Percentiles rank a stretch among this genome's conserved stretches.
Evolutionary conservation across 2,329 filamentous ascomycete genomes (phyloP).

Genomic region (Botrytis sinoallii): DNA sequence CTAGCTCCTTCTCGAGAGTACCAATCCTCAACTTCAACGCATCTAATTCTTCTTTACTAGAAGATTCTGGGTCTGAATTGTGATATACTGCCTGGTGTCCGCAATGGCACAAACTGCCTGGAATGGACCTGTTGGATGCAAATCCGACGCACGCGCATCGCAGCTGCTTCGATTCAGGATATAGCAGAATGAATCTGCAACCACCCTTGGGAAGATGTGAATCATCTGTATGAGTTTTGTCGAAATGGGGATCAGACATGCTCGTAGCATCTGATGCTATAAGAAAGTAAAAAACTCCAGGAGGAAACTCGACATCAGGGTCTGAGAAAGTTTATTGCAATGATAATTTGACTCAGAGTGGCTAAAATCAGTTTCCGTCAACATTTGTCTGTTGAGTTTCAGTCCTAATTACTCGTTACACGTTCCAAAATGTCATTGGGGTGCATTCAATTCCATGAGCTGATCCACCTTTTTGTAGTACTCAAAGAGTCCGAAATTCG

Average conservation of each 20-base stretch:
- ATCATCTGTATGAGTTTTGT: slow-evolving; percentile 38
- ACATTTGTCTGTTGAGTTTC: neutral
- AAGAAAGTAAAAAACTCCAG: slow-evolving; percentile 29
- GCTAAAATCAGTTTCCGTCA: neutral
- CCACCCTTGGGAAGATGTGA: slow-evolving; percentile 54
- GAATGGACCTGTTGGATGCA: slow-evolving; percentile 51
- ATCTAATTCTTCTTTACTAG: slow-evolving; percentile 48
- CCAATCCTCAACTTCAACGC: slow-evolving; percentile 47
- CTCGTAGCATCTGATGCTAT: slow-evolving; percentile 29
- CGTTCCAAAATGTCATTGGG: neutral
- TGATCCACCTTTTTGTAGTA: neutral
- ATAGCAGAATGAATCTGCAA: slow-evolving; percentile 57
- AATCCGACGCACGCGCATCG: slow-evolving; percentile 59
- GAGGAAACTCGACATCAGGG: slow-evolving; percentile 23
- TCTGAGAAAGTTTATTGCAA: neutral
- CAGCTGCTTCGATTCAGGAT: slow-evolving; percentile 55
- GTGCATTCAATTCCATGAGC: neutral
- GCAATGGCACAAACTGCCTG: slow-evolving; percentile 55
- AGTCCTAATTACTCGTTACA: neutral
- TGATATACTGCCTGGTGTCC: slow-evolving; percentile 61
- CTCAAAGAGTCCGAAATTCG: neutral
- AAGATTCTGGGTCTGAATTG: slow-evolving; percentile 45
- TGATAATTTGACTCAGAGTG: neutral
- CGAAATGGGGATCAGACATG: slow-evolving; percentile 35
- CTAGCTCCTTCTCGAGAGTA: slow-evolving; percentile 45